These are phyloP conservation scores for Spinellus fusiger DNA, from an alignment of 192 early-diverging fungal species.

Conservation along the genomic window DNA sequence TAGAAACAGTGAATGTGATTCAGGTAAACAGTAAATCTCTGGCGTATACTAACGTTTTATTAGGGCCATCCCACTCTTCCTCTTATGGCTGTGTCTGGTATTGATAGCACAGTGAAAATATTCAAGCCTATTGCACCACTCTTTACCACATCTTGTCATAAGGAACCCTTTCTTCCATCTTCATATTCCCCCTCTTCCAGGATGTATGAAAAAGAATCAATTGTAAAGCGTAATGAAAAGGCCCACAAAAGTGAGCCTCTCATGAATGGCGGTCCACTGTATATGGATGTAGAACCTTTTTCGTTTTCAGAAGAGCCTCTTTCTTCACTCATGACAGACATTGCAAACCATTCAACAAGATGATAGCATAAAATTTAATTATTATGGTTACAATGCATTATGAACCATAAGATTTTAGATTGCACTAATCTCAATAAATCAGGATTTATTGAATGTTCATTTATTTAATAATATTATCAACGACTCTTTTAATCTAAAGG, in stretches of 20 bases:
- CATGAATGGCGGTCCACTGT: not conserved
- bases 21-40: no score
- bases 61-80: slow-evolving; percentile 53
- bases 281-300: not conserved
- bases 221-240: not conserved
- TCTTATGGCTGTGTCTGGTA: slow-evolving; percentile 56
- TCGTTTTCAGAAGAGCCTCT: no score
- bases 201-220: slow-evolving; percentile 4
- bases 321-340: no score
- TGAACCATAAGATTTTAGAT: no score
- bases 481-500: no score
- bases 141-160: not conserved
- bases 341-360: no score
- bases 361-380: no score
- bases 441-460: no score
- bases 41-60: no score
- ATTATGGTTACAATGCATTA: no score
- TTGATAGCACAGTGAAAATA: slow-evolving; percentile 69
- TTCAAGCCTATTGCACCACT: slow-evolving; percentile 38
- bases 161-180: not conserved
- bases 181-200: slow-evolving; percentile 8
- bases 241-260: not conserved
- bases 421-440: no score
- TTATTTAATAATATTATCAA: no score
- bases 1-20: slow-evolving; percentile 49